phyloP scores from a whole-genome alignment of 257 asterid species.

The Ligustrum vulgare region DNA sequence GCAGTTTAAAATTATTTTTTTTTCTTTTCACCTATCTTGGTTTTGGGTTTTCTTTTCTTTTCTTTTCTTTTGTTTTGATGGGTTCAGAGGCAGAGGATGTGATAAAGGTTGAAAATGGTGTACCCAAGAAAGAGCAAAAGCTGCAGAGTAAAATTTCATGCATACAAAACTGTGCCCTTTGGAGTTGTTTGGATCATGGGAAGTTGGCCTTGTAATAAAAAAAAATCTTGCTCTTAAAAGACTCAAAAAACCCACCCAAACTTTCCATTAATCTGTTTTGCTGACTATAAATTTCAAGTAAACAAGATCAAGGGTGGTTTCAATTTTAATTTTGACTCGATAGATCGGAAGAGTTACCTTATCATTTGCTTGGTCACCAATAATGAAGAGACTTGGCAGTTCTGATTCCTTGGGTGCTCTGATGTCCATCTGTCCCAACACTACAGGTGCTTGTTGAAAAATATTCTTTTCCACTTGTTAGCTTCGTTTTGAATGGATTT shows the following conservation, averaged over 20 bases:
- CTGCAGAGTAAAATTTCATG: conserved; percentile 38
- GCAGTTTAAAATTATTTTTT: conserved; percentile 27
- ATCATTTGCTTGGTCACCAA: conserved; percentile 22
- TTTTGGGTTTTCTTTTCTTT: conserved; percentile 24
- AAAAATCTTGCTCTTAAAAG: not conserved
- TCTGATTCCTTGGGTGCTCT: conserved; percentile 82
- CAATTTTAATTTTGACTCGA: conserved; percentile 19
- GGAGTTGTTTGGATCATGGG: conserved; percentile 55
- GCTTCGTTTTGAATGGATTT: conserved; percentile 12
- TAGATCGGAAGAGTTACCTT: conserved; percentile 28
- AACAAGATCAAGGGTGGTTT: conserved; percentile 11
- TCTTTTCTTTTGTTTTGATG: conserved; percentile 37
- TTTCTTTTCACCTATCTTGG: conserved; percentile 20
- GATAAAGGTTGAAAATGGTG: conserved; percentile 45
- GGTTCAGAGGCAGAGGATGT: conserved; percentile 51
- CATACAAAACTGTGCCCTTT: conserved; percentile 64
- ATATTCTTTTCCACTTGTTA: conserved; percentile 19
- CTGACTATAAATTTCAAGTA: conserved; percentile 3
- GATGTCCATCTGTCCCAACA: conserved; percentile 84
- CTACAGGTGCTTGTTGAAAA: conserved; percentile 64
- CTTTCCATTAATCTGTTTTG: conserved; percentile 17
- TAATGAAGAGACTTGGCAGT: conserved; percentile 75
- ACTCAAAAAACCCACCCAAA: not conserved
- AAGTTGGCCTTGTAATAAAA: conserved; percentile 35
- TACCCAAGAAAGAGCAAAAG: conserved; percentile 45